Evolutionary conservation across 441 rosid genomes (phyloP).

Genomic region (Croton setiger): DNA sequence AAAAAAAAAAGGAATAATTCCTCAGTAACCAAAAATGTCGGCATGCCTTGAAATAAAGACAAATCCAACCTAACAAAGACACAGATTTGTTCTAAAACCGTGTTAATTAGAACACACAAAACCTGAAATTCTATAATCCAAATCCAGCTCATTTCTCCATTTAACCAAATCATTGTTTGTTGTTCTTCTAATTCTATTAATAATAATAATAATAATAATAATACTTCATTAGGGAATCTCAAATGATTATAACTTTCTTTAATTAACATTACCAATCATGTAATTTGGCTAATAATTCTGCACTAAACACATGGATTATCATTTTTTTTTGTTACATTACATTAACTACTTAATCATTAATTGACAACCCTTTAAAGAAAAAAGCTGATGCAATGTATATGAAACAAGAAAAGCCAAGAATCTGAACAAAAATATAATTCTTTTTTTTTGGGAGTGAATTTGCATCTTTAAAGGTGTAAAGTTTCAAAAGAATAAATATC

Average conservation of each 20-base stretch:
- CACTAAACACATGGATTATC: background rate
- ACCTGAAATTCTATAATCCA: constrained; percentile 1
- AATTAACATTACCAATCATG: background rate
- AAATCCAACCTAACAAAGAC: constrained; percentile 16
- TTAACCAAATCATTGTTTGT: background rate
- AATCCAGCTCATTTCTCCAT: constrained; percentile 22
- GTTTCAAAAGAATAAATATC: constrained; percentile 23
- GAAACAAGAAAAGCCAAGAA: background rate
- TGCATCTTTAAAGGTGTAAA: constrained; percentile 26
- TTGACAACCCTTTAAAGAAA: background rate
- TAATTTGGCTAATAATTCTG: background rate
- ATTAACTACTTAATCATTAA: background rate
- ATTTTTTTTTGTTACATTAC: background rate
- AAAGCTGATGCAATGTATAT: background rate
- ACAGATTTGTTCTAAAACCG: constrained; percentile 22
- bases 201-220: background rate
- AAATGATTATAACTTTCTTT: constrained; percentile 27
- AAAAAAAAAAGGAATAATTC: background rate
- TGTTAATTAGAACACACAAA: background rate
- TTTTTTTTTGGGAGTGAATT: constrained; percentile 4
- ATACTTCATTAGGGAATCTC: constrained; percentile 25
- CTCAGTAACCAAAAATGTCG: constrained; percentile 20
- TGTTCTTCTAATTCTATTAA: background rate
- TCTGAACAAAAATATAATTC: constrained; percentile 5
- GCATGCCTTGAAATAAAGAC: constrained; percentile 28